Percentiles rank a stretch among this genome's conserved stretches.
Conservation (phyloP, 225 moss, liverwort and hornwort species). For the Climacium dendroides region DNA sequence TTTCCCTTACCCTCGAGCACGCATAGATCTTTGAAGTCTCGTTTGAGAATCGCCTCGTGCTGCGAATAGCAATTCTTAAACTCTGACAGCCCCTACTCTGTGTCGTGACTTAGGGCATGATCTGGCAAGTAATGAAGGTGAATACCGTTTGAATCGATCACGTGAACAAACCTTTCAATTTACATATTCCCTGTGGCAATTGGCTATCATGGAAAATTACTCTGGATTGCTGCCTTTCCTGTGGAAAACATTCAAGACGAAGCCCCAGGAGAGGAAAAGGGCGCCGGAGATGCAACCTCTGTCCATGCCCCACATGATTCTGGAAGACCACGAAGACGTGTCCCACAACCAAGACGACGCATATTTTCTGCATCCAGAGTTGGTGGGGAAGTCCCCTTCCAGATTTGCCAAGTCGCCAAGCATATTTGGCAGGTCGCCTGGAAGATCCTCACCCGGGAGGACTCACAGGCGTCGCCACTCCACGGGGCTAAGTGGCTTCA, state of each 20-base stretch:
- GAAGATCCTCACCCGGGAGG: background rate
- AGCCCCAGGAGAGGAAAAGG: background rate
- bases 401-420: background rate
- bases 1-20: background rate
- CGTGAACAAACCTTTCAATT: background rate
- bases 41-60: background rate
- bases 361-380: background rate
- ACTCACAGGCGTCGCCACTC: constrained; percentile 18
- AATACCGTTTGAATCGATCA: background rate
- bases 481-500: constrained; percentile 12
- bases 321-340: background rate
- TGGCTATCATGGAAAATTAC: constrained; percentile 5
- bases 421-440: constrained; percentile 5
- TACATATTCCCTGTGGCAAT: background rate
- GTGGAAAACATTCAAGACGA: constrained; percentile 20
- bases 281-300: background rate
- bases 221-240: constrained; percentile 23
- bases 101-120: background rate
- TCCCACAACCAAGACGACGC: background rate
- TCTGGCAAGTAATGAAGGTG: background rate
- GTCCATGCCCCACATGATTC: background rate
- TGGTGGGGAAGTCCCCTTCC: background rate
- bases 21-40: too few species aligned
- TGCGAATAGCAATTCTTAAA: background rate
- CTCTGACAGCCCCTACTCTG: background rate